Conservation (phyloP, 1,139 yeast species). For the Oligophagozyma castellii region DNA sequence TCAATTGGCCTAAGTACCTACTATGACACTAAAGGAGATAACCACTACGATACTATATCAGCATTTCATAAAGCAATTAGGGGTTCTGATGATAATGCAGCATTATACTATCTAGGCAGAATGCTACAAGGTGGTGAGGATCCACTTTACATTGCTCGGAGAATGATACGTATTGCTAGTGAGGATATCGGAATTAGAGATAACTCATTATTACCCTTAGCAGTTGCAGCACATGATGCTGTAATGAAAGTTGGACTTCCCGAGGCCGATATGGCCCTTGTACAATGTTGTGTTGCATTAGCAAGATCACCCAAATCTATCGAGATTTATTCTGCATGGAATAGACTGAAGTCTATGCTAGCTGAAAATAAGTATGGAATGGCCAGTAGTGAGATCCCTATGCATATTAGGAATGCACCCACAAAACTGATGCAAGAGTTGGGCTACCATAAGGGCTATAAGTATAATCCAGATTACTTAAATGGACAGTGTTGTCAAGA, state of each 20-base stretch:
- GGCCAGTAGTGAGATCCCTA: conserved; percentile 51
- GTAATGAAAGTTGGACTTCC: conserved; percentile 93
- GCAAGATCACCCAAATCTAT: conserved; percentile 82
- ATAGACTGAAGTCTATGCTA: conserved; percentile 45
- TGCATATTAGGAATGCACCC: conserved; percentile 88
- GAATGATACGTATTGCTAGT: conserved; percentile 87
- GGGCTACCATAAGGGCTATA: conserved; percentile 75
- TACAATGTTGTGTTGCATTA: conserved; percentile 81
- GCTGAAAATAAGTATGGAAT: conserved; percentile 45
- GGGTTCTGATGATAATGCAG: conserved; percentile 82
- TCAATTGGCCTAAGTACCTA: conserved; percentile 29
- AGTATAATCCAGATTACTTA: conserved; percentile 69
- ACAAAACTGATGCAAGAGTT: conserved; percentile 77
- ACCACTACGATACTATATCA: conserved; percentile 86
- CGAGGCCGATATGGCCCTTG: conserved; percentile 80
- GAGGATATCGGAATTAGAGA: conserved; percentile 83
- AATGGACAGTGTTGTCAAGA: conserved; percentile 64
- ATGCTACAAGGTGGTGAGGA: conserved; percentile 92
- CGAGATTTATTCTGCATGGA: conserved; percentile 68
- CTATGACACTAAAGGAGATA: conserved; percentile 84
- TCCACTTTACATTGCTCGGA: conserved; percentile 78
- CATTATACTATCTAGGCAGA: conserved; percentile 69
- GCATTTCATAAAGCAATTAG: conserved; percentile 88
- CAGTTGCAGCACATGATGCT: conserved; percentile 74
- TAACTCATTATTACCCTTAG: conserved; percentile 74